A percentile compares a stretch with the other conserved stretches of the same genome.
Conservation (phyloP, 495 filamentous ascomycete genomes). For the Copromyces sp. region DNA sequence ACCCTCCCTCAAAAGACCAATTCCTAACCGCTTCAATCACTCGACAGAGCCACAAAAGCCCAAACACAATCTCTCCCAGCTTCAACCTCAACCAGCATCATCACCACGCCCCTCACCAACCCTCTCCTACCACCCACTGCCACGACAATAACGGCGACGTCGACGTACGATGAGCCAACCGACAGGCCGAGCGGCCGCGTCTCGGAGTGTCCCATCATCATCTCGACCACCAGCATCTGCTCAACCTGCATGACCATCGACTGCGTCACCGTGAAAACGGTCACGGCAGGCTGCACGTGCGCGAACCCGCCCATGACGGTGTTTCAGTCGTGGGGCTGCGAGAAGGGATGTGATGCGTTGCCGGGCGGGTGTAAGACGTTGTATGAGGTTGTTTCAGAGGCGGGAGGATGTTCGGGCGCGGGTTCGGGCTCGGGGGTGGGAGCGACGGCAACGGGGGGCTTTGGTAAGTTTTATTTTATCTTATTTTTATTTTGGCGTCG, state of each 20-base stretch:
- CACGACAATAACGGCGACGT: neutral
- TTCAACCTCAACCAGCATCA: neutral
- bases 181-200: neutral
- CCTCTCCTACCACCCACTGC: neutral
- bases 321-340: slow-evolving; percentile 10
- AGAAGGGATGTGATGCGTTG: slow-evolving; percentile 11
- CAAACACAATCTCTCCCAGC: neutral
- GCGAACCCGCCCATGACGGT: slow-evolving; percentile 15
- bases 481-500: too few species aligned
- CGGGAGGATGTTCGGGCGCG: neutral
- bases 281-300: slow-evolving; percentile 14
- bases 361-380: slow-evolving; percentile 13
- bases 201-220: slow-evolving; percentile 16
- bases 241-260: slow-evolving; percentile 14
- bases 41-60: neutral
- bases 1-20: neutral
- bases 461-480: neutral
- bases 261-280: slow-evolving; percentile 11
- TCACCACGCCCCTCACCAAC: neutral
- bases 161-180: neutral
- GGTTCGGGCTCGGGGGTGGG: neutral
- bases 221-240: slow-evolving; percentile 17
- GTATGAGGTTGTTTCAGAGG: slow-evolving; percentile 8
- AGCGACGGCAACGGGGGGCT: neutral
- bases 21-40: neutral